These are phyloP conservation scores for Rhodotorula graminis DNA, from an alignment of 768 basidiomycete genomes.

Conservation along the genomic window DNA sequence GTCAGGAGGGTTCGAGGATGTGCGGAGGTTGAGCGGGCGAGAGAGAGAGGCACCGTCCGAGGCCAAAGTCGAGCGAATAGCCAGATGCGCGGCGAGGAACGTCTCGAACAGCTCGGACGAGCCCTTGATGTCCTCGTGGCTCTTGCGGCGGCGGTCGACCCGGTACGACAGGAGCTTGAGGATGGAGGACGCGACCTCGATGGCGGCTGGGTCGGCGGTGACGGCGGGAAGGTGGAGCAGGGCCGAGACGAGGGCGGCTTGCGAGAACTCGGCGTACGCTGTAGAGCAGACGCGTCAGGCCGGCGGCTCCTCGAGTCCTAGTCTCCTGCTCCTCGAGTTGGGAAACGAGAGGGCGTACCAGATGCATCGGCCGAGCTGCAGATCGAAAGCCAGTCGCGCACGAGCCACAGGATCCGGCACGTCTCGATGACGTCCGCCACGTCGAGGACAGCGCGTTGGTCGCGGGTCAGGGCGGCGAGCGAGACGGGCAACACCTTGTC, in stretches of 20 bases:
- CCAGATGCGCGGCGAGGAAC: constrained; percentile 14
- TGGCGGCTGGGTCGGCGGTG: background rate
- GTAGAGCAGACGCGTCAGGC: background rate
- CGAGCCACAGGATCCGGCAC: background rate
- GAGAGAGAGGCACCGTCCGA: background rate
- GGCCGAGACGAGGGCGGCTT: background rate
- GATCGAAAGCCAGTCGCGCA: constrained; percentile 8
- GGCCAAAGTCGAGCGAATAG: constrained; percentile 13
- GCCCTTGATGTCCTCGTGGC: background rate
- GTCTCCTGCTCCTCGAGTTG: too few relatives aligned
- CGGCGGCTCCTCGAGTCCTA: too few relatives aligned
- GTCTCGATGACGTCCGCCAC: constrained; percentile 10
- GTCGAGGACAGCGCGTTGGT: background rate
- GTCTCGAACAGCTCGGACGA: constrained; percentile 16
- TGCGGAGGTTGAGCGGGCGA: too few relatives aligned
- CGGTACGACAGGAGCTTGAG: constrained; percentile 20
- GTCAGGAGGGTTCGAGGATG: too few relatives aligned
- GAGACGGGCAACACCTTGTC: background rate
- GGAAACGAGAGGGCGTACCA: background rate
- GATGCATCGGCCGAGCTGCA: background rate
- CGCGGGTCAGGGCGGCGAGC: background rate
- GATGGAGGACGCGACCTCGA: background rate
- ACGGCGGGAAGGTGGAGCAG: background rate
- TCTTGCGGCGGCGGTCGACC: background rate
- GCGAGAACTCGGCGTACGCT: constrained; percentile 1